A percentile compares a stretch with the other conserved stretches of the same genome.
Conservation (phyloP, 2,329 filamentous ascomycete species). For the Fusarium hainanense region DNA sequence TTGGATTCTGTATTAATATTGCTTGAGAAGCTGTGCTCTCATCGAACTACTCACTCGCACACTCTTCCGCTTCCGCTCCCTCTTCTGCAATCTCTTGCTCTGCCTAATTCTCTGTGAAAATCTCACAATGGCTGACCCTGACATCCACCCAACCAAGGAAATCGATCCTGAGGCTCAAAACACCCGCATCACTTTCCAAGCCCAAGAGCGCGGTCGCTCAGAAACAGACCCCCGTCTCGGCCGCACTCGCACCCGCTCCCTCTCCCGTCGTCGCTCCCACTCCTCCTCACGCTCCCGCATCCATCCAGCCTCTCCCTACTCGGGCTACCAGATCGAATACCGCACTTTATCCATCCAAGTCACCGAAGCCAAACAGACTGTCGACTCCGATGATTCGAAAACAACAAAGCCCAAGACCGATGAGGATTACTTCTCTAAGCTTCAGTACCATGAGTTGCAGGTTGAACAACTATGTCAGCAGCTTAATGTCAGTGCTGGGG, state of each 20-base stretch:
- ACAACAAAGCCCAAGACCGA: conserved; percentile 49
- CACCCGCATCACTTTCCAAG: conserved; percentile 37
- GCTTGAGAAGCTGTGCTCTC: background rate
- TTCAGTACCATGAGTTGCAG: conserved; percentile 53
- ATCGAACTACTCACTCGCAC: background rate
- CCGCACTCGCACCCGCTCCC: conserved; percentile 27
- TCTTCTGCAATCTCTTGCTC: background rate
- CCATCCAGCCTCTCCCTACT: conserved; percentile 49
- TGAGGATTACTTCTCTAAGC: conserved; percentile 57
- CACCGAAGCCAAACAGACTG: conserved; percentile 49
- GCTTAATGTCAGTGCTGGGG: conserved; percentile 51
- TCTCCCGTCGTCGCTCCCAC: conserved; percentile 37
- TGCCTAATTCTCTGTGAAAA: no score
- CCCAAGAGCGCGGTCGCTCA: conserved; percentile 15
- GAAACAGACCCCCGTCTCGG: conserved; percentile 15
- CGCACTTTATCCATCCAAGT: conserved; percentile 56
- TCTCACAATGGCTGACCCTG: conserved; percentile 30
- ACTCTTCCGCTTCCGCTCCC: background rate
- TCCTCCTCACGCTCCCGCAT: conserved; percentile 43
- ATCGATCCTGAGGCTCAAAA: conserved; percentile 35
- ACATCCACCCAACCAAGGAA: conserved; percentile 30
- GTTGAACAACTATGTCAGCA: conserved; percentile 53
- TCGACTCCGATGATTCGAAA: conserved; percentile 41
- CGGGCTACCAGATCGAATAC: conserved; percentile 54
- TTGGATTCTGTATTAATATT: conserved; percentile 19